These are phyloP conservation scores for Lachnellula subtilissima DNA, from an alignment of 2,329 filamentous ascomycete genomes.

Conservation along the genomic window DNA sequence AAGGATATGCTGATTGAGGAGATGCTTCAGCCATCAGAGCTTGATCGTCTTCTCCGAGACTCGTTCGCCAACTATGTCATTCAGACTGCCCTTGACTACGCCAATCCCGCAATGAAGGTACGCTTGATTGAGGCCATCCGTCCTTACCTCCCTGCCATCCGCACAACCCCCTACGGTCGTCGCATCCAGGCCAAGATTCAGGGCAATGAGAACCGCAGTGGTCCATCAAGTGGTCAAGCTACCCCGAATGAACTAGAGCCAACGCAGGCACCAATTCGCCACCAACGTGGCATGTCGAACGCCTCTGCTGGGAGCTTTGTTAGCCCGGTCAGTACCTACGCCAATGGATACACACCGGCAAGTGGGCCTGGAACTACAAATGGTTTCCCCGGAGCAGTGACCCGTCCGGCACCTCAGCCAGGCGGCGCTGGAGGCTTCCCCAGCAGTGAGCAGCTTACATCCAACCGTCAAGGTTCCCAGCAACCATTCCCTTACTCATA, in stretches of 20 bases:
- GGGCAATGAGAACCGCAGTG: conserved; percentile 44
- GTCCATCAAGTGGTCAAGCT: conserved; percentile 27
- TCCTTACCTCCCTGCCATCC: conserved; percentile 77
- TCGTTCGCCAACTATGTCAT: conserved; percentile 97
- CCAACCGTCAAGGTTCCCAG: conserved; percentile 14
- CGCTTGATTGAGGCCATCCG: conserved; percentile 80
- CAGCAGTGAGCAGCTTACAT: conserved; percentile 20
- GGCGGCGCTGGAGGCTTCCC: conserved; percentile 16
- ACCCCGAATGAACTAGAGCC: conserved; percentile 27
- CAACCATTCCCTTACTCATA: conserved; percentile 27
- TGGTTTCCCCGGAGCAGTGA: conserved; percentile 16
- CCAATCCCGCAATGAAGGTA: conserved; percentile 66
- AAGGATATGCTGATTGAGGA: conserved; percentile 82
- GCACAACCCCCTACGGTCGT: conserved; percentile 88
- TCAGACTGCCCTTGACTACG: conserved; percentile 88
- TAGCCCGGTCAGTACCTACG: conserved; percentile 21
- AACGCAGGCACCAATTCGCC: conserved; percentile 26
- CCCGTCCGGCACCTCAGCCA: conserved; percentile 15
- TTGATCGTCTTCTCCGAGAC: conserved; percentile 85
- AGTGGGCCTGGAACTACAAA: conserved; percentile 17
- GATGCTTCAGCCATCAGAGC: conserved; percentile 68
- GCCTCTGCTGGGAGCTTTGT: conserved; percentile 24
- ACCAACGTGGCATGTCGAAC: conserved; percentile 30
- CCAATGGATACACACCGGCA: conserved; percentile 24
- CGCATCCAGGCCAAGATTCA: conserved; percentile 88